phyloP scores from a whole-genome alignment of 108 stramenopile genomes.

The Fragilariopsis cylindrus region DNA sequence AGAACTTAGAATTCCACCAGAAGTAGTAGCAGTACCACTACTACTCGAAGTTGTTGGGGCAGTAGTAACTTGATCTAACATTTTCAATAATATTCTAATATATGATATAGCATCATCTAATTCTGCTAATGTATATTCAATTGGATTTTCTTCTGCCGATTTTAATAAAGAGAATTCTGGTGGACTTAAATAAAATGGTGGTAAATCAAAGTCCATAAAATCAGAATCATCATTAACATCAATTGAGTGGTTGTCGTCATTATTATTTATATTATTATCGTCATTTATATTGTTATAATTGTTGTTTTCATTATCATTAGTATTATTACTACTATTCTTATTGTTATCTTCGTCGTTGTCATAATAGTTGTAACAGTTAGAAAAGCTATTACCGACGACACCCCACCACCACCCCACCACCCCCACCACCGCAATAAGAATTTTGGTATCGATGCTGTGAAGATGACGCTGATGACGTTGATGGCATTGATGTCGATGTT shows the following conservation, averaged over 20 bases:
- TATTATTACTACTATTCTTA: not conserved
- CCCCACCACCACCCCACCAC: not conserved
- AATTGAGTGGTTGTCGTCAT: constrained; percentile 6
- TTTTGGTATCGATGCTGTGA: not conserved
- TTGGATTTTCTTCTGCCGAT: constrained; percentile 66
- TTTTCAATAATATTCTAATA: constrained; percentile 61
- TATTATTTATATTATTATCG: constrained; percentile 40
- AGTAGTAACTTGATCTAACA: constrained; percentile 44
- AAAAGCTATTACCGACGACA: not conserved
- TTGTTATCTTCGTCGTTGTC: not conserved
- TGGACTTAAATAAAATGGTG: constrained; percentile 32
- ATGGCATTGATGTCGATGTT: no score
- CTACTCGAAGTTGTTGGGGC: constrained; percentile 42
- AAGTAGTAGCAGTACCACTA: constrained; percentile 36
- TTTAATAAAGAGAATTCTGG: constrained; percentile 59
- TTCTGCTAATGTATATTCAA: constrained; percentile 71
- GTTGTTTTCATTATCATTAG: not conserved
- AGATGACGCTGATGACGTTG: no score
- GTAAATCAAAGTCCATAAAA: constrained; percentile 2
- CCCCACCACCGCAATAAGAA: not conserved
- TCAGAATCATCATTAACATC: not conserved
- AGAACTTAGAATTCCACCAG: not conserved
- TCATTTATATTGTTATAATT: not conserved
- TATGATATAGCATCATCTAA: constrained; percentile 58
- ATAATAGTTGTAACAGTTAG: no score